Base-by-base conservation (phyloP, 169 alveolate genomes). In the Plasmodium malariae region DNA sequence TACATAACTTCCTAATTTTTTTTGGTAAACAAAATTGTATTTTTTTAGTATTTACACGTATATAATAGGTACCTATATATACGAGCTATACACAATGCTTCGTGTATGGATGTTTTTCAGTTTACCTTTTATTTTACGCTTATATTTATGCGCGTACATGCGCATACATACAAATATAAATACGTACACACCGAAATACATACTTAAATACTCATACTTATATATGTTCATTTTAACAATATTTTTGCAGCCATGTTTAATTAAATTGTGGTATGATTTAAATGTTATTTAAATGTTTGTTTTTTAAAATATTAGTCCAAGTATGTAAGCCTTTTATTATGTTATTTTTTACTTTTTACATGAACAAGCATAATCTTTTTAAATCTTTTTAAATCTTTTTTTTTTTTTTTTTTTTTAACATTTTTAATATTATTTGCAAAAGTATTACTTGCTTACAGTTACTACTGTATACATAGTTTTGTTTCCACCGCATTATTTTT, bases 391-490 rank as follows among this genome's bases (percentile, higher is more conserved):
- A n/a, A n/a, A n/a, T n/a, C n/a, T 14, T 43, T 55, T 21, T 17
- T 59, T 32, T 60, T 32, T 60, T 74, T 74, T 74, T 74, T 74
- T 74, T 74, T 74, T 32, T 12, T 63, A 21, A 55, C 32, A 28
- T 40, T 9, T 24, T 37, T 45, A 62, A n/a, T 12, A 32, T 28
- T 62, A 26, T 62, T 62, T 24, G 48, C 48, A 62, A 26, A 3
- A 62, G 7, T n/a, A 30, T 62, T 32, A 62, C 14, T 34, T 28
- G 26, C 48, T 1, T 28, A 57, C 12, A 11, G 5, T 3, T 32
- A 62, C 2, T 62, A 28, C 3, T 62, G 9, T 62, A 28, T 32
- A 62, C 40, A 11, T 45, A 62, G 3, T 30, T 62, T 62, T 62
- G 48, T 62, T 62, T 11, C 4, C 19, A 62, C 37, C 7, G 1